Conservation (phyloP, 176 grass and related monocot genomes). For the Eleusine coracana region DNA sequence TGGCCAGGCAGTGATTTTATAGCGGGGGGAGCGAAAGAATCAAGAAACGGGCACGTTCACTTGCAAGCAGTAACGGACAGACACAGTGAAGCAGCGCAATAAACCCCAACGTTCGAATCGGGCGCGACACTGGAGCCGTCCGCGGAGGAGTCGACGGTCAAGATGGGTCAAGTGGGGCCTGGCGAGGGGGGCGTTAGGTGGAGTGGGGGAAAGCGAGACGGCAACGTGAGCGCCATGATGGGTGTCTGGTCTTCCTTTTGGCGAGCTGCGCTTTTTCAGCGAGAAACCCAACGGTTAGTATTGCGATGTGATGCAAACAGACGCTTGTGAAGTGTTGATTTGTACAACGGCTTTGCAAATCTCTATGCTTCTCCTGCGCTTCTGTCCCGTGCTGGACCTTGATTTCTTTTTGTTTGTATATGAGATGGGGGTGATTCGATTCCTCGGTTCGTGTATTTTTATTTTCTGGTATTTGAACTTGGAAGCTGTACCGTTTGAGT, state of each 20-base stretch:
- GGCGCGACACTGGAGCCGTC: not conserved
- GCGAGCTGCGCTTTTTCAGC: conserved; percentile 20
- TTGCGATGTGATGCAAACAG: not conserved
- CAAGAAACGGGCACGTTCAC: not conserved
- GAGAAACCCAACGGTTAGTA: conserved; percentile 26
- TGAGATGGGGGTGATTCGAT: not conserved
- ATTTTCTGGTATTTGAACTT: not conserved
- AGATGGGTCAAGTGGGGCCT: not conserved
- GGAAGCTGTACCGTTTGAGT: conserved; percentile 6
- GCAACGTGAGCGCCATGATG: conserved; percentile 31
- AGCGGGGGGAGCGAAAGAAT: not conserved
- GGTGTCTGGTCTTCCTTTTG: not conserved
- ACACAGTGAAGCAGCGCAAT: not conserved
- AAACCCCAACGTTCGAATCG: conserved; percentile 51
- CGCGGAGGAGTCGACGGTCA: not conserved
- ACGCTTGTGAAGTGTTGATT: not conserved
- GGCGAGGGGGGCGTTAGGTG: not conserved
- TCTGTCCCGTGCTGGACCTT: conserved; percentile 20
- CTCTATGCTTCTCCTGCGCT: conserved; percentile 19
- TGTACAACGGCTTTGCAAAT: not conserved
- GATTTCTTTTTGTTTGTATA: not conserved
- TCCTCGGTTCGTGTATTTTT: not conserved
- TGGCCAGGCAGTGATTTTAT: conserved; percentile 37
- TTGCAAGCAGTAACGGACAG: conserved; percentile 20
- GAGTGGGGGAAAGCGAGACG: not conserved